Conservation (phyloP, 2,329 filamentous ascomycete genomes). For the Xylaria sp. region DNA sequence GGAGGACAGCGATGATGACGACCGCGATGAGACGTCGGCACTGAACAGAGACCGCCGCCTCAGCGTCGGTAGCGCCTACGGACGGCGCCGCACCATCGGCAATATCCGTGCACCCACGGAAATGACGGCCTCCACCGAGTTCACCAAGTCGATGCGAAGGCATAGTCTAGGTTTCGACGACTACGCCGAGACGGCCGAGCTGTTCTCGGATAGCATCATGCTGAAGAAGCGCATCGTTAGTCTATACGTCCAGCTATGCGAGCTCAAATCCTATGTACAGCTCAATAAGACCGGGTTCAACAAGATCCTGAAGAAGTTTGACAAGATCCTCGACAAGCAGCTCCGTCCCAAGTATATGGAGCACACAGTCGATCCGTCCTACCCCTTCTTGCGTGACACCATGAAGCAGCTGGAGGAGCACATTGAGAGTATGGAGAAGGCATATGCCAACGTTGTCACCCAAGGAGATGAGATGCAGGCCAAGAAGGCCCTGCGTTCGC, state of each 20-base stretch:
- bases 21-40: conserved; percentile 62
- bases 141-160: conserved; percentile 65
- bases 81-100: conserved; percentile 52
- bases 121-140: conserved; percentile 70
- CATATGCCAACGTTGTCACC: conserved; percentile 85
- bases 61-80: conserved; percentile 49
- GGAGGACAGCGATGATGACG: conserved; percentile 64
- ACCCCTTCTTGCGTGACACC: conserved; percentile 81
- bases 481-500: conserved; percentile 85
- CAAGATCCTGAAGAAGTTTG: conserved; percentile 98
- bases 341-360: conserved; percentile 82
- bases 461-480: conserved; percentile 80
- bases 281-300: conserved; percentile 96
- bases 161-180: conserved; percentile 79
- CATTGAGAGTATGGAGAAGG: conserved; percentile 78
- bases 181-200: conserved; percentile 77
- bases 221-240: conserved; percentile 91
- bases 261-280: conserved; percentile 94
- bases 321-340: conserved; percentile 90
- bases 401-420: conserved; percentile 75
- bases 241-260: conserved; percentile 91
- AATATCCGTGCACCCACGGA: conserved; percentile 59
- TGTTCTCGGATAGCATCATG: conserved; percentile 77
- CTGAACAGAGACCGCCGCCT: conserved; percentile 57
- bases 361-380: conserved; percentile 77